Evolutionary conservation across 345 rosid genomes (phyloP).

Genomic region (Corchorus capsularis): DNA sequence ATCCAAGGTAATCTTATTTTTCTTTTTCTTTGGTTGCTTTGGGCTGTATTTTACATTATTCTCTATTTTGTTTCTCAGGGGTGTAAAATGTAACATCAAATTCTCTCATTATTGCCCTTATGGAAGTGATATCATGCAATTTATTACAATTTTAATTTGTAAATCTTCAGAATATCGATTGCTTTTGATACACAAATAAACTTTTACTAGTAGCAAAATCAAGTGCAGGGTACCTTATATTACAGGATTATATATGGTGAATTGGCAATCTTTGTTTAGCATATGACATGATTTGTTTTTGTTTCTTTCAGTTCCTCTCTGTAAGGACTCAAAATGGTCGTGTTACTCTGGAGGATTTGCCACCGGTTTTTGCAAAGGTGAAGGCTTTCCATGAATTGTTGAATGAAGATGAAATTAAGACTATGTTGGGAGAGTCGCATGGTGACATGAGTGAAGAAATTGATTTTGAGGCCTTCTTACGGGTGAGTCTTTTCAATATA

Average conservation of each 20-base stretch:
- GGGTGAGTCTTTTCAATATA: constrained; percentile 49
- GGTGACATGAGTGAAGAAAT: constrained; percentile 55
- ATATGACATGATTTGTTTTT: constrained; percentile 16
- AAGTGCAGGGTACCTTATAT: not conserved
- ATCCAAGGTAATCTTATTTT: constrained; percentile 60
- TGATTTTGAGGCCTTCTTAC: constrained; percentile 84
- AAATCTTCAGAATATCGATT: not conserved
- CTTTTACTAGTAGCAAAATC: not conserved
- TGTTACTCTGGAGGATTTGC: constrained; percentile 70
- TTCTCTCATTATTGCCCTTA: not conserved
- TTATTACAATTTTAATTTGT: not conserved
- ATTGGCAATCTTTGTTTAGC: constrained; percentile 14
- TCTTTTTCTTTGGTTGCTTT: not conserved
- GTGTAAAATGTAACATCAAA: not conserved
- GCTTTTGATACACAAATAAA: not conserved
- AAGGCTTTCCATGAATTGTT: constrained; percentile 65
- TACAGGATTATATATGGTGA: not conserved
- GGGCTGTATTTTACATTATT: not conserved
- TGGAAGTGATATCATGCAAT: not conserved
- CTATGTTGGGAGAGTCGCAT: constrained; percentile 53
- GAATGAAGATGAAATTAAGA: constrained; percentile 67
- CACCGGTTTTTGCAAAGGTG: constrained; percentile 62
- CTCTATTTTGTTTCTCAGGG: not conserved
- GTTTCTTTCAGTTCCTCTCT: constrained; percentile 56
- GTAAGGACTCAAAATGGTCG: constrained; percentile 54